Evolutionary conservation across 2,329 filamentous ascomycete genomes (phyloP).

Genomic region (Knufia fluminis): DNA sequence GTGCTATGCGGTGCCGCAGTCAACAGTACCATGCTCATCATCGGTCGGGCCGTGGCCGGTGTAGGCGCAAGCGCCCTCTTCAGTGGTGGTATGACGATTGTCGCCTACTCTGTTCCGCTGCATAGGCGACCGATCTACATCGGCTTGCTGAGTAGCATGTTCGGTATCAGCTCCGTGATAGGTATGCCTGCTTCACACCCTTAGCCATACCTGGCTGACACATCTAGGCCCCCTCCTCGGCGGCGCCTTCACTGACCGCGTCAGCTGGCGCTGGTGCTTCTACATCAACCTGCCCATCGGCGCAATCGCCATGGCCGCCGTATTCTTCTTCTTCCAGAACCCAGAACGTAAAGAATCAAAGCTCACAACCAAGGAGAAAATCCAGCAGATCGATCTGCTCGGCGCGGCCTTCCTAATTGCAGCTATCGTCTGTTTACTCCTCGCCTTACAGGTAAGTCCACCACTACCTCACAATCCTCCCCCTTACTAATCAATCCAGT

Average conservation of each 20-base stretch:
- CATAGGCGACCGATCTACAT: slow-evolving; percentile 24
- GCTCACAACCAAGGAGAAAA: slow-evolving; percentile 17
- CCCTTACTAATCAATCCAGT: too few species aligned
- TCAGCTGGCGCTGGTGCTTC: slow-evolving; percentile 24
- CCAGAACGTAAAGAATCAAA: slow-evolving; percentile 24
- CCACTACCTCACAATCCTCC: too few species aligned
- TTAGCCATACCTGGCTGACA: background rate
- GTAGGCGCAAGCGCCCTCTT: slow-evolving; percentile 24
- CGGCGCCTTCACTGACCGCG: slow-evolving; percentile 38
- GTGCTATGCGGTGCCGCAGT: slow-evolving; percentile 23
- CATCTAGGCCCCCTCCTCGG: slow-evolving; percentile 32
- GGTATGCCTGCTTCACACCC: slow-evolving; percentile 6
- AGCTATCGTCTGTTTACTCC: slow-evolving; percentile 34
- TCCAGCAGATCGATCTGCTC: slow-evolving; percentile 24
- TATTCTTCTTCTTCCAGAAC: slow-evolving; percentile 28
- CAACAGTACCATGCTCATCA: slow-evolving; percentile 23
- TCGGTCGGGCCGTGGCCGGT: slow-evolving; percentile 25
- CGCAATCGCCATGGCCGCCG: slow-evolving; percentile 26
- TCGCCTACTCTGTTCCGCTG: slow-evolving; percentile 21
- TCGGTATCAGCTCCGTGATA: slow-evolving; percentile 31
- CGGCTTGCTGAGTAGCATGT: slow-evolving; percentile 45
- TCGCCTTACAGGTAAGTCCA: slow-evolving; percentile 31
- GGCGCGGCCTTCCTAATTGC: slow-evolving; percentile 32
- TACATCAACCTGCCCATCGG: slow-evolving; percentile 36
- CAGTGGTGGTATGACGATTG: slow-evolving; percentile 24